Evolutionary conservation across 1,139 yeast species (phyloP).

Genomic region (Yamadazyma blattariae): DNA sequence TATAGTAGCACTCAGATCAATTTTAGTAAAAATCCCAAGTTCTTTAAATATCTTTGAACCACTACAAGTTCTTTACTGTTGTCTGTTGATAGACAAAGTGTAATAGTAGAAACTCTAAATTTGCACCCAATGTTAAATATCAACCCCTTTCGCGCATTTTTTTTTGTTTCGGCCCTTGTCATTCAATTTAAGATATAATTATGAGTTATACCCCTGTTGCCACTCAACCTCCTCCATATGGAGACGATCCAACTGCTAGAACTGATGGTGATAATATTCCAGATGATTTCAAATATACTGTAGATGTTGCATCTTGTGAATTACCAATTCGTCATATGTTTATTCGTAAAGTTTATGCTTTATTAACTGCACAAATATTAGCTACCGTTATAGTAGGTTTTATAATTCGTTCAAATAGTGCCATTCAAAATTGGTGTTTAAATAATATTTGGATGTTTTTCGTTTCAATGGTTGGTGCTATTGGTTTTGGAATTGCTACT

Average conservation of each 20-base stretch:
- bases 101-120: too few species aligned
- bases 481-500: slow-evolving; percentile 63
- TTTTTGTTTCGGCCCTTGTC: too few species aligned
- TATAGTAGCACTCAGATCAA: too few species aligned
- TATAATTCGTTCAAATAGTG: slow-evolving; percentile 45
- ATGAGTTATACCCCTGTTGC: slow-evolving; percentile 14
- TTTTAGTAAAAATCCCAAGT: too few species aligned
- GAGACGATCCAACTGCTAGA: slow-evolving; percentile 20
- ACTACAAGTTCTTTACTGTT: too few species aligned
- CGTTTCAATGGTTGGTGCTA: slow-evolving; percentile 54
- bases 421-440: slow-evolving; percentile 57
- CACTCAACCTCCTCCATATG: slow-evolving; percentile 27
- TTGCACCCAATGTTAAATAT: too few species aligned
- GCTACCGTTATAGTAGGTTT: slow-evolving; percentile 61
- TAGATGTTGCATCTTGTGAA: slow-evolving; percentile 75
- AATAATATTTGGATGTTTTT: slow-evolving; percentile 60
- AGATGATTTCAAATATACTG: slow-evolving; percentile 84
- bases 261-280: slow-evolving; percentile 47
- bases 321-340: slow-evolving; percentile 73
- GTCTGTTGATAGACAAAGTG: too few species aligned
- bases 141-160: too few species aligned
- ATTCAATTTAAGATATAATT: neutral
- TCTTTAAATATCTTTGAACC: too few species aligned
- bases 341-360: slow-evolving; percentile 74
- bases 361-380: slow-evolving; percentile 63